phyloP scores from a whole-genome alignment of 768 basidiomycete species.

The Hericium coralloides region DNA sequence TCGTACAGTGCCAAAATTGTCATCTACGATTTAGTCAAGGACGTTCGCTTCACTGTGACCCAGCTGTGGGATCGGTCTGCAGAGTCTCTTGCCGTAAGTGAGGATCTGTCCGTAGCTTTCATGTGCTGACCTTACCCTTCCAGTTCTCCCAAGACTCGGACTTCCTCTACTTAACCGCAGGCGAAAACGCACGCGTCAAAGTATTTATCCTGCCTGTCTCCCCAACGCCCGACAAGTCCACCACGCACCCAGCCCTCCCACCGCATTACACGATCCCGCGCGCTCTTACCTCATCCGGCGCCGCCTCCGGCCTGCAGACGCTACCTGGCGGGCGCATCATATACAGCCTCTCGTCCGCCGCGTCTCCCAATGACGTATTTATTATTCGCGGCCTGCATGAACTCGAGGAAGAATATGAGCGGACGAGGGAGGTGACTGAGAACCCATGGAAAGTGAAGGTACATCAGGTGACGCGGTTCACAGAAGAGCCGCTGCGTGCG shows the following conservation, averaged over 20 bases:
- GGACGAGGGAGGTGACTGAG: constrained; percentile 8
- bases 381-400: constrained; percentile 41
- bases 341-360: constrained; percentile 66
- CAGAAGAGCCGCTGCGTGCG: constrained; percentile 41
- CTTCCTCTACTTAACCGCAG: constrained; percentile 65
- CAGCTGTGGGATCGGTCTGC: constrained; percentile 84
- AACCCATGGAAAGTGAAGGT: constrained; percentile 27
- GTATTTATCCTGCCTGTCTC: constrained; percentile 64
- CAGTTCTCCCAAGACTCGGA: constrained; percentile 71
- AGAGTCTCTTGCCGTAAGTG: constrained; percentile 44
- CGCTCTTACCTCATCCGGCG: constrained; percentile 47
- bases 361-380: constrained; percentile 73
- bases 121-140: neutral
- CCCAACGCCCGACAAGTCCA: constrained; percentile 45
- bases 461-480: constrained; percentile 57
- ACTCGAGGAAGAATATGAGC: constrained; percentile 24
- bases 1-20: constrained; percentile 58
- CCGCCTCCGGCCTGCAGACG: constrained; percentile 53
- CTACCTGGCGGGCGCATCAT: constrained; percentile 55
- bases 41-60: constrained; percentile 66
- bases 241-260: constrained; percentile 38
- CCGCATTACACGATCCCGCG: constrained; percentile 43
- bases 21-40: constrained; percentile 61
- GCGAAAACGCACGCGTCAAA: constrained; percentile 72
- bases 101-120: neutral